Percentiles rank a stretch among this genome's conserved stretches.
These are phyloP conservation scores for Pulveroboletus sp. DNA, from an alignment of 768 basidiomycete genomes.

Conservation along the genomic window DNA sequence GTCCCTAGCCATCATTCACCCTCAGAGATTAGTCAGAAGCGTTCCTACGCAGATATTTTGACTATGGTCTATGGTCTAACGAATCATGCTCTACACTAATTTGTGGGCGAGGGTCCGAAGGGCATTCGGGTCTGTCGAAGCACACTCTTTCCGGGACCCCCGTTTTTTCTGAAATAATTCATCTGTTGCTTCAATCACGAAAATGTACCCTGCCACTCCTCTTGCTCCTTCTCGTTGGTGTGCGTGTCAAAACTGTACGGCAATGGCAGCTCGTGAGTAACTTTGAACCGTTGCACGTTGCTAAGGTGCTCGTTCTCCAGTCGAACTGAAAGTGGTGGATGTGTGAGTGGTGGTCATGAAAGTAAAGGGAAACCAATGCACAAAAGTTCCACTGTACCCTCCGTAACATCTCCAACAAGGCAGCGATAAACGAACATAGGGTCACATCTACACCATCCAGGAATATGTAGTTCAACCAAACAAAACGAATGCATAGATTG, in stretches of 20 bases:
- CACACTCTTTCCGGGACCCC: not conserved
- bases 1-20: too few relatives aligned
- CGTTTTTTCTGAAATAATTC: not conserved
- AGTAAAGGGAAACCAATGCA: slow-evolving; percentile 34
- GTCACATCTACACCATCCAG: slow-evolving; percentile 42
- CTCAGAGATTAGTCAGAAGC: too few relatives aligned
- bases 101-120: not conserved
- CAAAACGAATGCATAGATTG: slow-evolving; percentile 73
- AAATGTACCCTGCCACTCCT: not conserved
- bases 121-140: not conserved
- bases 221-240: not conserved
- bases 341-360: not conserved
- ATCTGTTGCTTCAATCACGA: not conserved
- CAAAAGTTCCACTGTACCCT: slow-evolving; percentile 92
- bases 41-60: too few relatives aligned
- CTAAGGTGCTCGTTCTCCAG: slow-evolving; percentile 92
- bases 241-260: slow-evolving; percentile 45
- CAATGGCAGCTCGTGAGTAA: slow-evolving; percentile 79
- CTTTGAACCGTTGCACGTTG: slow-evolving; percentile 91
- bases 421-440: slow-evolving; percentile 64
- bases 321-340: slow-evolving; percentile 44
- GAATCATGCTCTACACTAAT: too few relatives aligned
- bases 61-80: too few relatives aligned
- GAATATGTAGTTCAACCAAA: slow-evolving; percentile 81
- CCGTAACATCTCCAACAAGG: slow-evolving; percentile 69